phyloP scores from a whole-genome alignment of 2,329 filamentous ascomycete genomes.

The Aspergillus tanneri region DNA sequence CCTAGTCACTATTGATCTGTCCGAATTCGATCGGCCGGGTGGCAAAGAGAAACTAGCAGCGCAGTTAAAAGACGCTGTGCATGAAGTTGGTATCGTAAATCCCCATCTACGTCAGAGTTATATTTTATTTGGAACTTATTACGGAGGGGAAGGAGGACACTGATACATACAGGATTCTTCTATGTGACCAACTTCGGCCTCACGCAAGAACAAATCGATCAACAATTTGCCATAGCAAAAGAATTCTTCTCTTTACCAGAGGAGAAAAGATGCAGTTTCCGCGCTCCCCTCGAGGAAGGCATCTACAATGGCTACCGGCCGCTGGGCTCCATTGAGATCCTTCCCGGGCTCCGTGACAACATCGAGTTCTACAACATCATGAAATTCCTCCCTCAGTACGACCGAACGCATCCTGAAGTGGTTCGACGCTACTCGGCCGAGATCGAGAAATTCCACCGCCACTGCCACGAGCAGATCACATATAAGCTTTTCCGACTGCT shows the following conservation, averaged over 20 bases:
- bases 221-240: conserved; percentile 60
- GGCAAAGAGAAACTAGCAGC: conserved; percentile 55
- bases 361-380: conserved; percentile 62
- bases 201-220: conserved; percentile 56
- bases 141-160: no score
- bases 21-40: conserved; percentile 53
- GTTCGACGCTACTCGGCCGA: conserved; percentile 53
- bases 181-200: conserved; percentile 62
- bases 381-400: conserved; percentile 54
- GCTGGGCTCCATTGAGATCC: conserved; percentile 38
- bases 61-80: conserved; percentile 55
- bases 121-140: not conserved
- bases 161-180: conserved; percentile 52
- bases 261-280: conserved; percentile 57
- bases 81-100: conserved; percentile 35
- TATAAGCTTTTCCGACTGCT: conserved; percentile 57
- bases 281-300: conserved; percentile 50
- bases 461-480: conserved; percentile 35
- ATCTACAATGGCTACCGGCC: conserved; percentile 58
- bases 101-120: not conserved
- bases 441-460: conserved; percentile 56
- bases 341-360: conserved; percentile 47
- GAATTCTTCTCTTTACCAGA: conserved; percentile 55
- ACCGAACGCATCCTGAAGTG: conserved; percentile 49
- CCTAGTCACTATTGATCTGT: conserved; percentile 55